Base-by-base conservation (phyloP, 371 early-diverging fungal genomes). In the Syncephalis fuscata region DNA sequence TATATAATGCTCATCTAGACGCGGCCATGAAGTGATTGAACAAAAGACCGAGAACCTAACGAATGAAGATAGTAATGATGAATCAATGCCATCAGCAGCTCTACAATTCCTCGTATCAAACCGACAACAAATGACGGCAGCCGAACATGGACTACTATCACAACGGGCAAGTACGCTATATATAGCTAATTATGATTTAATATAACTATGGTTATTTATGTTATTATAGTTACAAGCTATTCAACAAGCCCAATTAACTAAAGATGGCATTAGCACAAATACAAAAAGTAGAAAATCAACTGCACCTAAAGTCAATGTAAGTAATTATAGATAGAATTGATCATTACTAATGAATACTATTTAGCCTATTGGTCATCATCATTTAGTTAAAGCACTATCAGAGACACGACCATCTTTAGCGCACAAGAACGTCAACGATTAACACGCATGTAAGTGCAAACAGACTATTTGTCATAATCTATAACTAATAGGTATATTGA, bases 1-100 rank as follows among this genome's bases (percentile, higher is more conserved):
- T 93, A 5, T 92, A 91, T 57, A 86, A 85, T 56, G 92, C 92
- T 0, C 88, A 89, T 49, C 63, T 96, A 45, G 88, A 83, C 50
- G 82, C 92, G 0, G 80, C 92, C 92, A 90, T 49, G 78, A 78
- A 1, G 57, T 66, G 4, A 67, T 81, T 25, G 69, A 75, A 49
- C 65, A 66, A 24, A 63, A 61, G 11, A 66, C 66, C 46, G 64
- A 50, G 48, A 61, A 50, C 60, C 66, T 51, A 55, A 68, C 48
- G 59, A 57, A 60, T 22, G 61, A 55, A 2, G 37, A 47, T 19
- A 48, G 63, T 25, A 54, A 55, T 17, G 61, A 63, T 14, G 49
- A 47, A 21, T 56, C 50, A 32, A 60, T 21, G 17, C 42, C 22
- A 11, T 43, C 58, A 25, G 56, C 37, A 21, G 41, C 42, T 7